Conservation (phyloP, 805 yeast genomes). For the Yarrowia keelungensis region DNA sequence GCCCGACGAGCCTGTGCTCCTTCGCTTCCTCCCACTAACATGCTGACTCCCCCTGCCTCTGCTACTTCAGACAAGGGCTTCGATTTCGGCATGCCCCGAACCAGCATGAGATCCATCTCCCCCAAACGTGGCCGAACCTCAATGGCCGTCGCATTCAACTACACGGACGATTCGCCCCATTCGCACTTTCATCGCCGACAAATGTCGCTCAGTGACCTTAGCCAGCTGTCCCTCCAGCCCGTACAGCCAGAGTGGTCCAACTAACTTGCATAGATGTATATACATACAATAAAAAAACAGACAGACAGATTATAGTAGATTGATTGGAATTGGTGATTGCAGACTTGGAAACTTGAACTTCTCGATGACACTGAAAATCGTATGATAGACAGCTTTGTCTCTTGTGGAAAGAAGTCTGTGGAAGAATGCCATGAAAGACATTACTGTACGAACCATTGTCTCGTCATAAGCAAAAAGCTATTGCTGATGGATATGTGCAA, state of each 20-base stretch:
- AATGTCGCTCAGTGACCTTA: constrained; percentile 29
- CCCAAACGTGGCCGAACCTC: constrained; percentile 36
- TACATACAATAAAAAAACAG: not conserved
- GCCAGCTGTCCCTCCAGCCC: constrained; percentile 35
- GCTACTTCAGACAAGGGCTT: constrained; percentile 25
- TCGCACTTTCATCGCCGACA: constrained; percentile 32
- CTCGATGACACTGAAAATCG: no score
- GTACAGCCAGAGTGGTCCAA: constrained; percentile 35
- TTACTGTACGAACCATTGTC: no score
- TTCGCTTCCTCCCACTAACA: not conserved
- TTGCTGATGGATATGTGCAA: no score
- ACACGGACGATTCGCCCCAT: constrained; percentile 23
- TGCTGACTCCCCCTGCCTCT: constrained; percentile 27
- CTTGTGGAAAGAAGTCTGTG: no score
- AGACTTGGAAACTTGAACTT: no score
- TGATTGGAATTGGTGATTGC: no score
- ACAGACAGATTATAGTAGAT: no score
- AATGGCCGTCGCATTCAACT: constrained; percentile 36
- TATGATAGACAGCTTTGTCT: no score
- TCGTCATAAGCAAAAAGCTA: no score
- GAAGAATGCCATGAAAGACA: no score
- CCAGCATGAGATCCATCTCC: constrained; percentile 31
- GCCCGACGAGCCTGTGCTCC: constrained; percentile 32
- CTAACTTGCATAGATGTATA: constrained; percentile 39
- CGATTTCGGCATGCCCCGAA: constrained; percentile 24